Base-by-base conservation (phyloP, 1,284 basidiomycete species). In the Apiotrichum mycotoxinovorans region DNA sequence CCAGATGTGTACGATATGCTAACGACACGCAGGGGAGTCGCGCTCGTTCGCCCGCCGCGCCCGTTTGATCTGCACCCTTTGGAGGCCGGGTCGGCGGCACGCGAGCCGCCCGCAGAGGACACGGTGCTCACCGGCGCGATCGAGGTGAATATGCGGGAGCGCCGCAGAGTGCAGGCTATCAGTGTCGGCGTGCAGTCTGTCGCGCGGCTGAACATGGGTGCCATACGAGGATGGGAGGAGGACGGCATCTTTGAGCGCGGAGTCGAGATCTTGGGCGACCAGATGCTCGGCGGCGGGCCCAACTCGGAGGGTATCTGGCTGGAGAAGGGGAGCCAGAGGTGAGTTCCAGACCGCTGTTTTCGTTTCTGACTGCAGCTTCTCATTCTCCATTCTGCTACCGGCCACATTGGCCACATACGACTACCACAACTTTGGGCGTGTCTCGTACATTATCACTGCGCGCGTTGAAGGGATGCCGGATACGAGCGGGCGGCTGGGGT, bases 81-180 rank as follows among this genome's bases (percentile, higher is more conserved):
- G 4, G 71, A 74, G 26, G 41, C 54, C 0, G 66, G 65, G 5
- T 42, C 52, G 9, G 34, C 38, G 10, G 57, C 54, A 5, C 60
- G 61, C n/a, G 67, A 71, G 52, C 70, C 69, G 1, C 74, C 75
- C 0, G 54, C 62, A 4, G 71, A 76, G 47, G 75, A 77, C 60
- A 74, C 73, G 12, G 64, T 76, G 20, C 46, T 77, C 3, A 63
- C 64, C 20, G 75, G 75, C 20, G 53, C 66, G 1, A 58, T 77
- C 25, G 74, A 75, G 47, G 69, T 77, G 7, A 66, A 64, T 35
- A 76, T 76, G 74, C 70, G 72, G 51, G 73, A 77, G 46, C 63
- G 73, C 3, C 43, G 67, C 20, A 54, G 71, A 26, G 69, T 68
- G 18, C 65, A 69, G 51, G 66, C 68, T 2, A 75, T 77, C 53